These are phyloP conservation scores for Oidiodendron maius DNA, from an alignment of 495 filamentous ascomycete species.

Conservation along the genomic window DNA sequence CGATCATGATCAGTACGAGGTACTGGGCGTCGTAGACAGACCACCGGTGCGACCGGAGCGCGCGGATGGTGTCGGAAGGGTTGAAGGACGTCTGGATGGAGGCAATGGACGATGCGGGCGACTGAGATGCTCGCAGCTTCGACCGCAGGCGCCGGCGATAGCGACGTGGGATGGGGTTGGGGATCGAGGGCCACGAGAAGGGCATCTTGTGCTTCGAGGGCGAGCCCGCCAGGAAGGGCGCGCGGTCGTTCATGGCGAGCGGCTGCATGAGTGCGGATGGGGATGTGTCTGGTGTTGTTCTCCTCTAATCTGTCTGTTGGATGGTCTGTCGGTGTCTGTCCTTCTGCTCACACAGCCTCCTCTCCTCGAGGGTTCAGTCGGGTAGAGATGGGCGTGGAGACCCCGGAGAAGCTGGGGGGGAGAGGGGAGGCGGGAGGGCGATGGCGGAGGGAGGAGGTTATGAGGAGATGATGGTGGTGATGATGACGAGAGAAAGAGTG, in stretches of 20 bases:
- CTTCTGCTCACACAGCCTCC: too few species aligned
- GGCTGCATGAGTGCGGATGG: too few species aligned
- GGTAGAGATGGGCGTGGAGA: background rate
- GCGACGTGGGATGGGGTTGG: constrained; percentile 59
- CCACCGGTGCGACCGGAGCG: constrained; percentile 73
- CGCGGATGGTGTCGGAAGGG: constrained; percentile 62
- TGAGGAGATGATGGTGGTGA: too few species aligned
- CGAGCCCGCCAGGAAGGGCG: constrained; percentile 13
- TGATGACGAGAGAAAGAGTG: background rate
- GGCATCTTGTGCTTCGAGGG: constrained; percentile 21
- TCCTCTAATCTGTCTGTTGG: background rate
- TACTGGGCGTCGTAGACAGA: constrained; percentile 84
- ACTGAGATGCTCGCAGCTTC: constrained; percentile 64
- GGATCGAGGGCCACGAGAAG: constrained; percentile 29
- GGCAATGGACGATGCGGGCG: constrained; percentile 66
- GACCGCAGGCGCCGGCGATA: constrained; percentile 68
- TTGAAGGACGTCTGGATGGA: constrained; percentile 78
- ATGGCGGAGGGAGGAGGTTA: constrained; percentile 8
- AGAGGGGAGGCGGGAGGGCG: constrained; percentile 6
- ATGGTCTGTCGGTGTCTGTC: too few species aligned
- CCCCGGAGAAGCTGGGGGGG: constrained; percentile 2
- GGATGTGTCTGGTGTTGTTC: constrained; percentile 7
- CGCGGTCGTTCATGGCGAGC: constrained; percentile 9
- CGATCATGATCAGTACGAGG: constrained; percentile 61
- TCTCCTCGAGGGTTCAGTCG: too few species aligned